These are phyloP conservation scores for Ascochyta lentis DNA, from an alignment of 2,329 filamentous ascomycete species.

Conservation along the genomic window DNA sequence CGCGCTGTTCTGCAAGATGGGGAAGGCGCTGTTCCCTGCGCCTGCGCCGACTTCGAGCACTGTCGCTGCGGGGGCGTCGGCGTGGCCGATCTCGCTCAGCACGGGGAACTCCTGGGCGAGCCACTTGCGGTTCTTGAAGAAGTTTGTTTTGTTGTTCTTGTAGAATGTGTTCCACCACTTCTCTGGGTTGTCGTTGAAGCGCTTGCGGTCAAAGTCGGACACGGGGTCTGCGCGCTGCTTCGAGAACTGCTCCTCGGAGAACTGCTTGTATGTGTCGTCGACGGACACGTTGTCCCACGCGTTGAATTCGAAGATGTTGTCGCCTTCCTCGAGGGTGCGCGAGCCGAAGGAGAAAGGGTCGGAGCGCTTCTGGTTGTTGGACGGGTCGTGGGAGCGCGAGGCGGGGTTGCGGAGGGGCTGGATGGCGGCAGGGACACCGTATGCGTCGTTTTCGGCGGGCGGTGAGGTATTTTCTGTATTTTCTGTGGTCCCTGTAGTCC, in stretches of 20 bases:
- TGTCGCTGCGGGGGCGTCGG: slow-evolving; percentile 71
- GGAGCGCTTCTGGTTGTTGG: slow-evolving; percentile 80
- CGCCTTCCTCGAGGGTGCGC: slow-evolving; percentile 79
- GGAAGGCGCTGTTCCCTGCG: slow-evolving; percentile 95
- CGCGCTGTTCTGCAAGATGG: slow-evolving; percentile 81
- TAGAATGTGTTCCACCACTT: slow-evolving; percentile 99
- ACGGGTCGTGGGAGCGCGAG: slow-evolving; percentile 73
- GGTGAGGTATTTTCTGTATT: background rate
- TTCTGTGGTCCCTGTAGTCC: background rate
- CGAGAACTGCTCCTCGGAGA: slow-evolving; percentile 81
- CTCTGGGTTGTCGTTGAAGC: slow-evolving; percentile 88
- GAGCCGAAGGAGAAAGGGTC: slow-evolving; percentile 97
- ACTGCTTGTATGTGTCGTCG: slow-evolving; percentile 85
- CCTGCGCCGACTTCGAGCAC: slow-evolving; percentile 93
- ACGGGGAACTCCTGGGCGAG: slow-evolving; percentile 94
- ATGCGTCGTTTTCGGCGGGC: slow-evolving; percentile 50
- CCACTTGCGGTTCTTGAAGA: slow-evolving; percentile 99
- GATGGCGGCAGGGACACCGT: slow-evolving; percentile 57
- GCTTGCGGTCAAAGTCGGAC: slow-evolving; percentile 88
- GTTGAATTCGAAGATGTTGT: slow-evolving; percentile 96
- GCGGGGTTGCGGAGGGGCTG: slow-evolving; percentile 54
- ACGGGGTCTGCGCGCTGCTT: slow-evolving; percentile 87
- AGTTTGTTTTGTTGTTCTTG: slow-evolving; percentile 95
- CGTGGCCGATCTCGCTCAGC: slow-evolving; percentile 74
- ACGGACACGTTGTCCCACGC: slow-evolving; percentile 98